Base-by-base conservation (phyloP, 2,329 filamentous ascomycete species). In the Monosporascus cannonballus region DNA sequence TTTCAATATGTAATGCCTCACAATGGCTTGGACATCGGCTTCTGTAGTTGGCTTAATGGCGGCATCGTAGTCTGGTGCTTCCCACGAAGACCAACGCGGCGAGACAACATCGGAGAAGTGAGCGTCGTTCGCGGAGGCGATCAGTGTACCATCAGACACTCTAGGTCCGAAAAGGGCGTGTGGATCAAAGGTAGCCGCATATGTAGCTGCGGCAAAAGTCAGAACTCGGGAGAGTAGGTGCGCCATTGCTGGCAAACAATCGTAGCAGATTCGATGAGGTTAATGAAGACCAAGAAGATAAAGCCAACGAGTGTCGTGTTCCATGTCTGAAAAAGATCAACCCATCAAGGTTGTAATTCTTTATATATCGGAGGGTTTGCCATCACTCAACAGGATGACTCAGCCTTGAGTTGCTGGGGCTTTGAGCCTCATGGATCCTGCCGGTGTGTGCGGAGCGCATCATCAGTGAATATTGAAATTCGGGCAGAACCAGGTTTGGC, bases 11-110 rank as follows among this genome's bases (percentile, higher is more conserved):
- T 22, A 22, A 3, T 22, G 20, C 20, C 49, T 51, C 18, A 51
- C 49, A 25, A 51, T 51, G 24, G 24, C n/a, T 38, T 51, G 49
- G 18, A 51, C 18, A 18, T 51, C 49, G 3, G 27, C 27, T 44
- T 38, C 49, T 6, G 4, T 46, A 4, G 27, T 18, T 11, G 49
- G 49, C 22, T 51, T 51, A 24, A 51, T 46, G 20, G 49, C 49
- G 27, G 41, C 49, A 46, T 51, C 18, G 17, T 24, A 51, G 4
- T 41, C 47, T 22, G 49, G 49, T 11, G 49, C 27, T 2, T 46
- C 18, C 39, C 41, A 46, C 6, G 20, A 18, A 8, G 49, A 51
- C 49, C 49, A 51, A 17, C 49, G 49, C 25, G 49, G 27, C n/a
- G 49, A 51, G 3, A 22, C 41, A 1, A 51, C 49, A 8, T 51